phyloP scores from a whole-genome alignment of 139 green algal species.

The Edaphochlamys debaryana region DNA sequence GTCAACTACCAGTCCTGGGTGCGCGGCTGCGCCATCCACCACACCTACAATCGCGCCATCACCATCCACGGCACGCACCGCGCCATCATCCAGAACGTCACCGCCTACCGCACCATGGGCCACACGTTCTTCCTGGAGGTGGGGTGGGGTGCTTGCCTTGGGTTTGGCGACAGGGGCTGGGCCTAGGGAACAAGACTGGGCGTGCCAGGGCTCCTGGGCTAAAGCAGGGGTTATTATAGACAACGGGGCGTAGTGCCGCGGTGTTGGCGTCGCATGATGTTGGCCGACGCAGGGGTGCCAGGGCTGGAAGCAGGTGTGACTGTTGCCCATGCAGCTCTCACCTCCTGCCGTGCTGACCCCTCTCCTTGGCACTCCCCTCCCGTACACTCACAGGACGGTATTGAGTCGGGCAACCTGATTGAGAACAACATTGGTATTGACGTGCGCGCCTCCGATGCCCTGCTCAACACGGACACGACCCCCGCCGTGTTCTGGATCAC shows the following conservation, averaged over 20 bases:
- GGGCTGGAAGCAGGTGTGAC: too few species aligned
- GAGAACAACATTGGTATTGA: slow-evolving; percentile 76
- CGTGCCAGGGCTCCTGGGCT: too few species aligned
- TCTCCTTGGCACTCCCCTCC: too few species aligned
- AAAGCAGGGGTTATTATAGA: too few species aligned
- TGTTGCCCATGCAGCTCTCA: too few species aligned
- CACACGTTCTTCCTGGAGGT: slow-evolving; percentile 72
- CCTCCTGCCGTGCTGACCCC: too few species aligned
- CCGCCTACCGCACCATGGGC: slow-evolving; percentile 75
- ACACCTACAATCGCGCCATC: slow-evolving; percentile 74
- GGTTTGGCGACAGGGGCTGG: too few species aligned
- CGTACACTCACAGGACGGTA: slow-evolving; percentile 43
- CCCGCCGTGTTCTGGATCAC: slow-evolving; percentile 88
- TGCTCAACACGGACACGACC: slow-evolving; percentile 79
- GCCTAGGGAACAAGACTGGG: too few species aligned
- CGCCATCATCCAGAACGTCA: slow-evolving; percentile 56
- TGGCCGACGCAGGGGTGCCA: too few species aligned
- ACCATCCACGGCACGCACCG: slow-evolving; percentile 72
- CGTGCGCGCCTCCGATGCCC: slow-evolving; percentile 55
- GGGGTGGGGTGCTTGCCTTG: too few species aligned
- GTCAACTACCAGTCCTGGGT: slow-evolving; percentile 56
- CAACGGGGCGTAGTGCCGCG: too few species aligned
- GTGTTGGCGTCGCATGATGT: too few species aligned
- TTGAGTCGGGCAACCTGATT: slow-evolving; percentile 54
- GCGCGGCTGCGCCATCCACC: slow-evolving; percentile 61